Base-by-base conservation (phyloP, 352 stramenopile genomes). In the Globisporangium yorkense region DNA sequence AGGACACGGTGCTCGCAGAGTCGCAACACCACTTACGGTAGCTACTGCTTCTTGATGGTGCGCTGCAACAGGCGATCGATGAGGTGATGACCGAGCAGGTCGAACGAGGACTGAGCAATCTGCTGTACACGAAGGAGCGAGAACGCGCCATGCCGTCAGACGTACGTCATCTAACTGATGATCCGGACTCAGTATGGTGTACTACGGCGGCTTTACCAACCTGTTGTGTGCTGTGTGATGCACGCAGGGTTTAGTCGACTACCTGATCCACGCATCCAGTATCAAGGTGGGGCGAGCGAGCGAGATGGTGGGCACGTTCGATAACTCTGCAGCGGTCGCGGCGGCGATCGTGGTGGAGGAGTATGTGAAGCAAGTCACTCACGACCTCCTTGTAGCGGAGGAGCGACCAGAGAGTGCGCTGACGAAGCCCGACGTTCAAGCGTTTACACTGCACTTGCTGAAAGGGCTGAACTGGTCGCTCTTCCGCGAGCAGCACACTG, bases 301-400 rank as follows among this genome's bases (percentile, higher is more conserved):
- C 1, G 85, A 93, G 57, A 72, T 95, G 33, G 65, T 92, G n/a
- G 85, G 85, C 4, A 81, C 70, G n/a, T 74, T 95, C 45, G 83
- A 95, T 39, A 70, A 91, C 51, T 85, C 83, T 8, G 83, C 85
- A 20, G 83, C 85, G 6, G 58, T 90, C 35, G 81, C 81, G 0
- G 56, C 69, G 15, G 74, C 75, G n/a, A 87, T 94, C 49, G 72
- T 92, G 13, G 68, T 88, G 41, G 80, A 94, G 39, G 84, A 94
- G 56, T 92, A 88, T 61, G 73, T 83, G 61, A 51, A 68, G 45
- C 84, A 94, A 52, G 35, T 92, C 10, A 61, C 88, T 0, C 52
- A 77, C 44, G 68, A 85, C 55, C 16, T 67, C 6, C 29, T 54
- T 5, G 18, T 24, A n/a, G 24, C 35, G 5, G 46, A 55, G 0